Base-by-base conservation (phyloP, 768 basidiomycete species). In the Leucosporidium creatinivorum region DNA sequence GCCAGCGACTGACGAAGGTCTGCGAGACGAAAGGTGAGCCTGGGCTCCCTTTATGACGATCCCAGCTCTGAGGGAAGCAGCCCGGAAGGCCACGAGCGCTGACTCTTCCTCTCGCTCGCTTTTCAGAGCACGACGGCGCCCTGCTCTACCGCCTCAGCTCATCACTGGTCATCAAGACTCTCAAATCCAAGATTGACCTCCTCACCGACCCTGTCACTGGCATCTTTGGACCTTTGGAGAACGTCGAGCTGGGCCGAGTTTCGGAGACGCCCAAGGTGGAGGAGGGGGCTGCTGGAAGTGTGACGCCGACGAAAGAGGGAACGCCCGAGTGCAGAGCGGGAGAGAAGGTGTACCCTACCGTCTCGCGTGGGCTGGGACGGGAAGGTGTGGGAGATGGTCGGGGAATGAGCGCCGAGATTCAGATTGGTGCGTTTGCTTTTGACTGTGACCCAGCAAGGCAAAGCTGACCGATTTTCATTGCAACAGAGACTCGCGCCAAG, bases 341-440 rank as follows among this genome's bases (percentile, higher is more conserved):
- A 10, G 30, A 8, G 18, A 39, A 31, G 47, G 25, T 25, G 19
- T 71, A 57, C 21, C 30, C 62, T 44, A 56, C 60, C 0, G 67
- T 71, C 0, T 55, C 54, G 58, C 18, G 65, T 23, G 63, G 67
- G 1, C 48, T 71, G 33, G 67, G 50, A 1, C 65, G 60, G 52
- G 66, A 71, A 54, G 70, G 52, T 6, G 57, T 47, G 3, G 66
- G 67, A 2, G 60, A 36, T 12, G 70, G 67, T 1, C 65, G 67
- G 19, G 69, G 66, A 8, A n/a, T 67, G 50, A 67, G 62, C 23
- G 62, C 55, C 49, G 33, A 67, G 50, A 57, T 70, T 23, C 69
- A 71, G 56, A 47, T 8, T 7, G 66, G 66, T 68, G 19, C 51
- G 65, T 31, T 33, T 33, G 33, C 33, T 33, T 10, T 33, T 33